These are phyloP conservation scores for Emmonsia crescens DNA, from an alignment of 2,329 filamentous ascomycete species.

Conservation along the genomic window DNA sequence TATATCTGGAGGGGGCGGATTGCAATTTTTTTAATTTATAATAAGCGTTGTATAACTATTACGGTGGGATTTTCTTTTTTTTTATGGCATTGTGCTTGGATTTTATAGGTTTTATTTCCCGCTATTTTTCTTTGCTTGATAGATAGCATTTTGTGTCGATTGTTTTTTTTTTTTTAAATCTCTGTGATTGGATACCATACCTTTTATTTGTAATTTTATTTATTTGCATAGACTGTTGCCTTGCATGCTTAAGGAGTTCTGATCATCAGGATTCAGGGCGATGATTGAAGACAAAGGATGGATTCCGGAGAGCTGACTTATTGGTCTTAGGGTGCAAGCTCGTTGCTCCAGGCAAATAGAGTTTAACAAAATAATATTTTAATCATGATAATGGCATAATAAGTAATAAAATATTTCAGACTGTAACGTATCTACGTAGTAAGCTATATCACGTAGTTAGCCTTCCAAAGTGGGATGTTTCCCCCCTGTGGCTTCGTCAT, in stretches of 20 bases:
- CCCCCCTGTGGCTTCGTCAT: neutral
- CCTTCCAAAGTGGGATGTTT: neutral
- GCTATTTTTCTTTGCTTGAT: neutral
- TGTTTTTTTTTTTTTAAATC: neutral
- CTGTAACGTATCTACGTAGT: too few species aligned
- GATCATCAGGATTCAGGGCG: neutral
- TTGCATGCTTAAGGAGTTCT: neutral
- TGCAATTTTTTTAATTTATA: neutral
- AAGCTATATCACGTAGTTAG: too few species aligned
- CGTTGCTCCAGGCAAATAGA: too few species aligned
- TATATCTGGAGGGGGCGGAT: neutral
- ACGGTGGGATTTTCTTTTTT: neutral
- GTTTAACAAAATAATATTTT: neutral
- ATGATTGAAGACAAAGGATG: neutral
- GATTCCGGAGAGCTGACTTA: neutral
- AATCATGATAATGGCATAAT: neutral
- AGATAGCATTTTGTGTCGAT: neutral
- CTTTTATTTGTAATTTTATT: neutral
- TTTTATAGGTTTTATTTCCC: neutral
- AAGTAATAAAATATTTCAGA: too few species aligned
- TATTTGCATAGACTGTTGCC: neutral
- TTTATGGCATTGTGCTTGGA: neutral
- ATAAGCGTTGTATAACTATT: neutral
- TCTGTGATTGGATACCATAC: slow-evolving; percentile 4
- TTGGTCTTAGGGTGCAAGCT: neutral